phyloP scores from a whole-genome alignment of 805 yeast genomes.

The Candida tammaniensis region DNA sequence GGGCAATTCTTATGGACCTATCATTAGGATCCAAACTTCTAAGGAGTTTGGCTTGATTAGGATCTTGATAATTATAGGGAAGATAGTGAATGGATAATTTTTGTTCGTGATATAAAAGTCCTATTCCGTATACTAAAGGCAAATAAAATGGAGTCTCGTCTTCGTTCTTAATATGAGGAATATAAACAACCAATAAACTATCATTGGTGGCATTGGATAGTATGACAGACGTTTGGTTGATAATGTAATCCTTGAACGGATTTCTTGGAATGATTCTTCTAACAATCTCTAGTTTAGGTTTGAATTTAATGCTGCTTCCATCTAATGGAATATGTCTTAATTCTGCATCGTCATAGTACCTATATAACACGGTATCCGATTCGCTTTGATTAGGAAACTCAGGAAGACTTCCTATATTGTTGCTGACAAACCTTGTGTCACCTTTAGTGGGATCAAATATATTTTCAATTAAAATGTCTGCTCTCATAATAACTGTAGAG shows the following conservation, averaged over 20 bases:
- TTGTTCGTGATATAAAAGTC: slow-evolving; percentile 50
- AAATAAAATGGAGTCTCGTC: slow-evolving; percentile 81
- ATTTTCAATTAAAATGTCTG: slow-evolving; percentile 67
- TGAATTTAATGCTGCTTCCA: slow-evolving; percentile 18
- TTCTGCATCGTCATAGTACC: slow-evolving; percentile 32
- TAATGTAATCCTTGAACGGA: slow-evolving; percentile 77
- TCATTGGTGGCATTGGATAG: slow-evolving; percentile 25
- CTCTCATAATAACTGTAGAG: slow-evolving; percentile 85
- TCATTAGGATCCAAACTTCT: slow-evolving; percentile 42
- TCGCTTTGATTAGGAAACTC: slow-evolving; percentile 28
- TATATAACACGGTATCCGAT: slow-evolving; percentile 21
- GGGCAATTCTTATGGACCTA: slow-evolving; percentile 78
- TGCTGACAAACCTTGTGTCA: slow-evolving; percentile 26
- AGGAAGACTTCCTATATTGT: slow-evolving; percentile 25
- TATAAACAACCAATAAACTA: slow-evolving; percentile 62
- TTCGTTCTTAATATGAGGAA: slow-evolving; percentile 64
- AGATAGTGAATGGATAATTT: slow-evolving; percentile 70
- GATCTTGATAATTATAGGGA: slow-evolving; percentile 45
- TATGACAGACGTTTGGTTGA: slow-evolving; percentile 79
- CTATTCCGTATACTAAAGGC: slow-evolving; percentile 83
- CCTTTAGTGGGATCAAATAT: slow-evolving; percentile 37
- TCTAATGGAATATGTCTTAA: slow-evolving; percentile 29
- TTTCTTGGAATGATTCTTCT: slow-evolving; percentile 89
- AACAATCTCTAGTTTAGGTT: slow-evolving; percentile 53
- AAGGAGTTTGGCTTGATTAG: slow-evolving; percentile 17